Conservation (phyloP, 2,329 filamentous ascomycete genomes). For the Lachnellula arida region DNA sequence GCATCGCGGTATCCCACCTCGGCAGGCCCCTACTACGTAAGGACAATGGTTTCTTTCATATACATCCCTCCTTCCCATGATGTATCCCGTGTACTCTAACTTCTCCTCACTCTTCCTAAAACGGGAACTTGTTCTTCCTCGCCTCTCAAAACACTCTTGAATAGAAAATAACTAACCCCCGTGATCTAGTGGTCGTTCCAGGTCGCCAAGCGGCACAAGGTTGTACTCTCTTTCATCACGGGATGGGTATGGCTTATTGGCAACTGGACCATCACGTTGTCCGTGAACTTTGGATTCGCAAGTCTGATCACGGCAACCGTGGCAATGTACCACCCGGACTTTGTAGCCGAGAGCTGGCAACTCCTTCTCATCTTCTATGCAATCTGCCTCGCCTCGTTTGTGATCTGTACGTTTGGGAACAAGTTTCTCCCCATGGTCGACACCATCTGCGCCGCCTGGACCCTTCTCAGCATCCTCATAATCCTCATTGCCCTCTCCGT, state of each 20-base stretch:
- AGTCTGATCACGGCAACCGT: constrained; percentile 48
- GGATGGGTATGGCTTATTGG: constrained; percentile 75
- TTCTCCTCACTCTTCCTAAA: too few species aligned
- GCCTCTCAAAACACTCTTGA: too few species aligned
- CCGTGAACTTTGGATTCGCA: constrained; percentile 71
- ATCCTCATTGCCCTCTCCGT: constrained; percentile 52
- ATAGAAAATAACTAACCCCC: too few species aligned
- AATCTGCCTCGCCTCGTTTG: constrained; percentile 59
- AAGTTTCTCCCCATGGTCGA: constrained; percentile 60
- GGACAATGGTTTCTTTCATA: too few species aligned
- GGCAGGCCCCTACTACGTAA: constrained; percentile 66
- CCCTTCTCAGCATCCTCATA: constrained; percentile 50
- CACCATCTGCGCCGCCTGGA: constrained; percentile 52
- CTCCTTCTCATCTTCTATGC: constrained; percentile 67
- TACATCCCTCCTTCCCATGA: too few species aligned
- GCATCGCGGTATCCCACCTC: constrained; percentile 73
- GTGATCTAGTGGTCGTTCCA: constrained; percentile 58
- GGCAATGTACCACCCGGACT: constrained; percentile 50
- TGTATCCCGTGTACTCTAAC: too few species aligned
- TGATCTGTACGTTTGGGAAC: constrained; percentile 64
- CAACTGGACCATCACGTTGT: constrained; percentile 77
- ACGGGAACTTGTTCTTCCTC: too few species aligned
- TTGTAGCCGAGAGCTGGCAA: constrained; percentile 55
- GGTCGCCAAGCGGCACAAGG: constrained; percentile 58
- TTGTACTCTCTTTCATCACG: constrained; percentile 63